phyloP scores from a whole-genome alignment of 345 rosid species.

The Crucihimalaya himalaica region DNA sequence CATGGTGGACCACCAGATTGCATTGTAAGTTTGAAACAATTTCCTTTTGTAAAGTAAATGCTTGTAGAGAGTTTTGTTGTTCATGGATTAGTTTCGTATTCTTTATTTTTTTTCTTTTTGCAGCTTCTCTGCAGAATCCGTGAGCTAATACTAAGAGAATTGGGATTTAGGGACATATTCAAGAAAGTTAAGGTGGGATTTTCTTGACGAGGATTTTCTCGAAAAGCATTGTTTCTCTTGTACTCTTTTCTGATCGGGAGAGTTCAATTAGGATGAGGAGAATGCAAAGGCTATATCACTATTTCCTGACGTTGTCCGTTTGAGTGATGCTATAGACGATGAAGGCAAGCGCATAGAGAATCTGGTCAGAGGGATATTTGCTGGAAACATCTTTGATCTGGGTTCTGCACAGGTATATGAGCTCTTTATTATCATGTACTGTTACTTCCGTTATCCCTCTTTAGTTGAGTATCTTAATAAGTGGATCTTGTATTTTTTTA shows the following conservation, averaged over 20 bases:
- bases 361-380: slow-evolving; percentile 85
- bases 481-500: neutral
- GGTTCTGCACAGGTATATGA: slow-evolving; percentile 91
- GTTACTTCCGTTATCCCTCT: neutral
- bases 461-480: neutral
- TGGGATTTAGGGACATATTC: slow-evolving; percentile 95
- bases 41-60: neutral
- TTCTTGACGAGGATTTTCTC: neutral
- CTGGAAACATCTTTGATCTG: slow-evolving; percentile 96
- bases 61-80: slow-evolving; percentile 12
- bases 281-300: slow-evolving; percentile 94
- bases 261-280: slow-evolving; percentile 77
- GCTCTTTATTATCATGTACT: neutral
- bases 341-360: slow-evolving; percentile 66
- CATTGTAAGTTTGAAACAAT: slow-evolving; percentile 51
- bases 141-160: slow-evolving; percentile 83
- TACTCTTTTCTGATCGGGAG: slow-evolving; percentile 6
- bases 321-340: slow-evolving; percentile 76
- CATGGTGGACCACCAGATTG: slow-evolving; percentile 97
- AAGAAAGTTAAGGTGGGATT: slow-evolving; percentile 84
- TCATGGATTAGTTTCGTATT: slow-evolving; percentile 8
- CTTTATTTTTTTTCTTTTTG: neutral
- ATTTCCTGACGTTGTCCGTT: slow-evolving; percentile 67
- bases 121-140: slow-evolving; percentile 92
- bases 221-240: neutral